Percentiles rank a stretch among this genome's conserved stretches.
phyloP scores from a whole-genome alignment of 164 flowering plant species.

The Chimonanthus praecox region DNA sequence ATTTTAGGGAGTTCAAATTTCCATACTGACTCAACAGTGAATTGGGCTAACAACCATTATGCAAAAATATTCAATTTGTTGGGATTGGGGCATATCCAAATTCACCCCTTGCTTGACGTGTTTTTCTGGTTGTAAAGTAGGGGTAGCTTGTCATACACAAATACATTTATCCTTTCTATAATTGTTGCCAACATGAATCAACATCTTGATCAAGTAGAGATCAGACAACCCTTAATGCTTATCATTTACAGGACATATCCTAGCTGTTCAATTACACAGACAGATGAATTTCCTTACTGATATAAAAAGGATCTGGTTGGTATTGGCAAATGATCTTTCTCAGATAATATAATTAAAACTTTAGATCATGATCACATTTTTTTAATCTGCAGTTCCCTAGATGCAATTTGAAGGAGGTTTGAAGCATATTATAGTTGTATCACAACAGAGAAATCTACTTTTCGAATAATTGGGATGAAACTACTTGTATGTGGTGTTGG shows the following conservation, averaged over 20 bases:
- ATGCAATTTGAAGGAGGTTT: too few species aligned
- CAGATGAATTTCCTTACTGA: not conserved
- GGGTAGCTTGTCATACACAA: not conserved
- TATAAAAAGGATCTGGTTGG: not conserved
- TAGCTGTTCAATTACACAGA: not conserved
- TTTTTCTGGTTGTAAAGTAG: not conserved
- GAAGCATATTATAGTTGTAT: too few species aligned
- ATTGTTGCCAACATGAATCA: not conserved
- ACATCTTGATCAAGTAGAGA: not conserved
- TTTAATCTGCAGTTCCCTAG: too few species aligned
- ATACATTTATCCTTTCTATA: not conserved
- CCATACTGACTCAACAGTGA: not conserved
- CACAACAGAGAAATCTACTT: too few species aligned
- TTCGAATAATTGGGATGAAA: too few species aligned
- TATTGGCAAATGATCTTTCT: not conserved
- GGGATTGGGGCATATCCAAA: not conserved
- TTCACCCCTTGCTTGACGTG: not conserved
- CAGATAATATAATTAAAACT: not conserved
- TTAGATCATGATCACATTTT: not conserved
- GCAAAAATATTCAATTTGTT: too few species aligned
- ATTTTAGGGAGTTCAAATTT: not conserved
- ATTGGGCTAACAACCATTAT: not conserved
- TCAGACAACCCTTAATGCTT: too few species aligned
- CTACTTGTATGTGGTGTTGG: too few species aligned
- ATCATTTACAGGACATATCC: not conserved